These are phyloP conservation scores for Mercurialis annua DNA, from an alignment of 345 rosid species.

Conservation along the genomic window DNA sequence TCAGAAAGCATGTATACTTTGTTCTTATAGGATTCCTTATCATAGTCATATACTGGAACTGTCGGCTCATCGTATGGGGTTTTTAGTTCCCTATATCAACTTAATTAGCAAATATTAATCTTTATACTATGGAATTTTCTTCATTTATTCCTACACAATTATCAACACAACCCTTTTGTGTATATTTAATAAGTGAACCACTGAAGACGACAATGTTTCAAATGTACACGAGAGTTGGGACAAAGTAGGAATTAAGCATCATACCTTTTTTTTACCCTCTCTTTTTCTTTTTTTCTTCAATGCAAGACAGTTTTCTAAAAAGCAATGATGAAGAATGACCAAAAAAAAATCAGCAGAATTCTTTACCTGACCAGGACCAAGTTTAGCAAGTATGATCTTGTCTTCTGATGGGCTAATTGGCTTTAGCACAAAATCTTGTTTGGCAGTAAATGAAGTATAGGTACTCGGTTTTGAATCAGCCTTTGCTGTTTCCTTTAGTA, in stretches of 20 bases:
- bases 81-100: neutral
- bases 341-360: constrained; percentile 1
- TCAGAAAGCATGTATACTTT: neutral
- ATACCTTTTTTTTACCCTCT: neutral
- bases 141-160: neutral
- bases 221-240: neutral
- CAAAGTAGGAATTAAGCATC: neutral
- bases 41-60: neutral
- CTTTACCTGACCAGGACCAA: constrained; percentile 78
- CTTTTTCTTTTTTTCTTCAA: neutral
- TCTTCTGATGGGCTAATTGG: constrained; percentile 47
- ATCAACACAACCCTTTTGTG: neutral
- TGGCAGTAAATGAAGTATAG: constrained; percentile 60
- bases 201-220: neutral
- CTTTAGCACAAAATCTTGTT: constrained; percentile 59
- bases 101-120: neutral
- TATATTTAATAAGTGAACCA: neutral
- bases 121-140: neutral
- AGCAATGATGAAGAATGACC: neutral
- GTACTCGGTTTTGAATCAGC: constrained; percentile 52
- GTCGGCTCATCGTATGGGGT: neutral
- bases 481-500: constrained; percentile 49
- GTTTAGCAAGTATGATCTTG: constrained; percentile 70
- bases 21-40: neutral
- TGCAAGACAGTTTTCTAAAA: neutral